phyloP scores from a whole-genome alignment of 805 yeast genomes.

The Candida nanaspora region DNA sequence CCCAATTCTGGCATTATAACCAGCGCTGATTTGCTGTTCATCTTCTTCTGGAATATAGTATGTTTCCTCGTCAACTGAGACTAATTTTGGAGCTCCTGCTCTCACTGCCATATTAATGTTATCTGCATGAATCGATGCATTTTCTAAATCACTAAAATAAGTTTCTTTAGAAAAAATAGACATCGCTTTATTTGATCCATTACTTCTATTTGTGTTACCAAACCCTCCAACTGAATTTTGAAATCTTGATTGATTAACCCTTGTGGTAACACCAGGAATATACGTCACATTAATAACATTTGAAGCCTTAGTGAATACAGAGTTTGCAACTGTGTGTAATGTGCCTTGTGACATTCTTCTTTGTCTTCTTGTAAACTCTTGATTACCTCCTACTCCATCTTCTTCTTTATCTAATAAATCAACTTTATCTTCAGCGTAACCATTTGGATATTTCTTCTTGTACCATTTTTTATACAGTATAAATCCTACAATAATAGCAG shows the following conservation, averaged over 20 bases:
- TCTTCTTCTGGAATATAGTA: conserved; percentile 17
- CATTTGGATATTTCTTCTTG: conserved; percentile 26
- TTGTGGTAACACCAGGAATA: conserved; percentile 84
- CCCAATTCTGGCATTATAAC: neutral
- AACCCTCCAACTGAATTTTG: neutral
- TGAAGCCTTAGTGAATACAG: conserved; percentile 72
- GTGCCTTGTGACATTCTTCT: conserved; percentile 24
- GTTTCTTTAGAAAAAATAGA: conserved; percentile 26
- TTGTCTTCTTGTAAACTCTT: conserved; percentile 7
- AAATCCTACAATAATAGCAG: conserved; percentile 28
- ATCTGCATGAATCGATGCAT: conserved; percentile 26
- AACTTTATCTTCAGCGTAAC: conserved; percentile 21
- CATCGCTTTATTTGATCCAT: conserved; percentile 12
- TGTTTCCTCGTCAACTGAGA: conserved; percentile 19
- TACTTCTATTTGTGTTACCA: neutral
- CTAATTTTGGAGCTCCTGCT: conserved; percentile 19
- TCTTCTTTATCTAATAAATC: conserved; percentile 17
- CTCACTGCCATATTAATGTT: conserved; percentile 17
- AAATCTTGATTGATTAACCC: conserved; percentile 23
- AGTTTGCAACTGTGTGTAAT: conserved; percentile 39
- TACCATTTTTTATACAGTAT: conserved; percentile 37
- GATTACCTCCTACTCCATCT: conserved; percentile 15
- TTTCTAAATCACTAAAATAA: conserved; percentile 24
- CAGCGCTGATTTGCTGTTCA: conserved; percentile 2
- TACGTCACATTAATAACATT: conserved; percentile 88